Percentiles rank a stretch among this genome's conserved stretches.
These are phyloP conservation scores for Fusarium sarcochroum DNA, from an alignment of 2,329 filamentous ascomycete genomes.

Conservation along the genomic window DNA sequence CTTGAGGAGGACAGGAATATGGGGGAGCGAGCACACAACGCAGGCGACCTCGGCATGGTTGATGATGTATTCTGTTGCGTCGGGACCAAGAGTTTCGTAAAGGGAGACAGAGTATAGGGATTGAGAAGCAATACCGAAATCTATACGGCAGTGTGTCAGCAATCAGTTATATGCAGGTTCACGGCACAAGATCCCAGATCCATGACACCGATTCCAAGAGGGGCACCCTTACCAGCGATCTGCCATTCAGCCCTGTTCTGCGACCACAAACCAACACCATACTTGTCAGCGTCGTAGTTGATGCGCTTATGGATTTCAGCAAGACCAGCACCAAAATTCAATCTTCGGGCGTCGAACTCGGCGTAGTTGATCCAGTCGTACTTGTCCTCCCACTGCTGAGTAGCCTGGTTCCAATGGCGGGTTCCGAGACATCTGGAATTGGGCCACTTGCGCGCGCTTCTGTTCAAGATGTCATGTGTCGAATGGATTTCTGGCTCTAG, in stretches of 20 bases:
- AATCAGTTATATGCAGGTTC: slow-evolving; percentile 13
- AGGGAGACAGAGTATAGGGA: slow-evolving; percentile 91
- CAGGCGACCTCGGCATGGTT: slow-evolving; percentile 85
- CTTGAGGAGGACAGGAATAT: slow-evolving; percentile 86
- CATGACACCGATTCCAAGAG: slow-evolving; percentile 12
- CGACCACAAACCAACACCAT: slow-evolving; percentile 87
- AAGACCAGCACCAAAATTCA: slow-evolving; percentile 87
- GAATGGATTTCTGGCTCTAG: slow-evolving; percentile 80
- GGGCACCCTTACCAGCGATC: slow-evolving; percentile 71
- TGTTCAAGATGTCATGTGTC: slow-evolving; percentile 85
- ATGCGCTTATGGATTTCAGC: slow-evolving; percentile 83
- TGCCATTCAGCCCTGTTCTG: slow-evolving; percentile 92
- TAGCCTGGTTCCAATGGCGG: slow-evolving; percentile 82
- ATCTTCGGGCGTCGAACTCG: slow-evolving; percentile 82
- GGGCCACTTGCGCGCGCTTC: slow-evolving; percentile 71
- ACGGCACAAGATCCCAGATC: slow-evolving; percentile 11
- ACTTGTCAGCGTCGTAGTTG: slow-evolving; percentile 73
- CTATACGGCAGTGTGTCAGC: slow-evolving; percentile 59
- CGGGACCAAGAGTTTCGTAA: slow-evolving; percentile 94
- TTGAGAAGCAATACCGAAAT: slow-evolving; percentile 89
- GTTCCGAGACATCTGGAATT: slow-evolving; percentile 83
- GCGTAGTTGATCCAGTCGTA: slow-evolving; percentile 89
- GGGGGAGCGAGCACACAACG: slow-evolving; percentile 83
- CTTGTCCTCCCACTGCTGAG: slow-evolving; percentile 78
- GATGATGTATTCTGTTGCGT: slow-evolving; percentile 94